Evolutionary conservation across 2,329 filamentous ascomycete genomes (phyloP), one percentile per base, ranked within the genome.

Genomic region (Arthroderma uncinatum): DNA sequence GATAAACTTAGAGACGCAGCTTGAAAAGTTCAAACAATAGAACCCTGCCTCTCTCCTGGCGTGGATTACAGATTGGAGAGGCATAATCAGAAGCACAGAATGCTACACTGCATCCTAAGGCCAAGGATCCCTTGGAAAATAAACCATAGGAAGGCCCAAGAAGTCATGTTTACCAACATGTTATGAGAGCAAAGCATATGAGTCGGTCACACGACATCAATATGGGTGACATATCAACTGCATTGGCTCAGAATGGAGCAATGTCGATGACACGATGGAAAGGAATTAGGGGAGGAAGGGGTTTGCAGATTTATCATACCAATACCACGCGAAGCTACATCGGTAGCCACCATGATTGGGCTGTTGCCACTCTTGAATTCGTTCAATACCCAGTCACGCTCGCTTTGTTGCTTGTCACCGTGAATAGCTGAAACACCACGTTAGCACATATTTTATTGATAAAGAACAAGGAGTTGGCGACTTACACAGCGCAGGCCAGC

Each of bases 351-450:
- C 91, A 98, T 95, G 84, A 98, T 95, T 72, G 93, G 93, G 79
- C 90, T 95, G 82, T 97, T 96, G 78, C 90, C 91, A 64, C 88
- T 89, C 85, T 97, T 98, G 84, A 98, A 98, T 76, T 97, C 92
- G 75, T 97, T 94, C 72, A 98, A 81, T 68, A 97, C 93, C 90
- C 93, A 97, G 75, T 97, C 93, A 79, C 93, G 91, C 79, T 98
- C 93, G 76, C 96, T 95, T 72, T 98, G 93, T 73, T 96, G 91
- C 81, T 97, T 97, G 79, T 97, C 93, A 71, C 93, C 93, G 80
- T 98, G 93, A 66, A 98, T 97, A 62, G 93, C 89, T 93, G 57
- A 39, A 28, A 54, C 58, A 14, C 25, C 47, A 56, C 30, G 68
- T 79, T 73, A 79, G 75, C 61, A 60, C 42, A 36, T 40, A 8